Evolutionary conservation across 257 asterid genomes (phyloP).

Genomic region (Jasminum sambac): DNA sequence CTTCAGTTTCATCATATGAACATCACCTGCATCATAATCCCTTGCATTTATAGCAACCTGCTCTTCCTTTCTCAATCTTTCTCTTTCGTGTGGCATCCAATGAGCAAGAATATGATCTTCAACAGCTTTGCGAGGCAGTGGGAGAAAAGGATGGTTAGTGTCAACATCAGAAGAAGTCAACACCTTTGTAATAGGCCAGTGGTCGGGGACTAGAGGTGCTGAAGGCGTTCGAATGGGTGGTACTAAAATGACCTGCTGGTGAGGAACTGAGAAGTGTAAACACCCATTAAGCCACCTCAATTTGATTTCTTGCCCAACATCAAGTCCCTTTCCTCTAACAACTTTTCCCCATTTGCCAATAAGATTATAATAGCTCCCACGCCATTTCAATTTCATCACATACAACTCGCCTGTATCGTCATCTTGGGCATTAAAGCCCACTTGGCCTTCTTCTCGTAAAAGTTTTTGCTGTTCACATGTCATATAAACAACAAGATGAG

Average conservation of each 20-base stretch:
- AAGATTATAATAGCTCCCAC: conserved; percentile 56
- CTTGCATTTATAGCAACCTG: conserved; percentile 47
- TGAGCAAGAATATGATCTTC: conserved; percentile 53
- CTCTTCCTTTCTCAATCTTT: conserved; percentile 47
- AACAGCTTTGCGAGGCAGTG: conserved; percentile 48
- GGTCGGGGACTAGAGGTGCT: conserved; percentile 45
- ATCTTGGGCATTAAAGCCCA: conserved; percentile 49
- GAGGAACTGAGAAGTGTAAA: conserved; percentile 53
- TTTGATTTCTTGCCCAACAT: conserved; percentile 56
- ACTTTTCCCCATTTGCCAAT: conserved; percentile 64
- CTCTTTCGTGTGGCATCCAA: conserved; percentile 48
- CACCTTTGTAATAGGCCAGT: conserved; percentile 53
- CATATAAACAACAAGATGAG: conserved; percentile 44
- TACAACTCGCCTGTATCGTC: conserved; percentile 51
- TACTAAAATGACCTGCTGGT: conserved; percentile 39
- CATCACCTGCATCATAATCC: conserved; percentile 48
- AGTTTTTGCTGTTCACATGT: conserved; percentile 45
- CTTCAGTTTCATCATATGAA: conserved; percentile 45
- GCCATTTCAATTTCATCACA: conserved; percentile 54
- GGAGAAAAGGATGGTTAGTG: conserved; percentile 52
- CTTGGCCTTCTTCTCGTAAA: conserved; percentile 48
- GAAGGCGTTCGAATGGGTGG: conserved; percentile 36
- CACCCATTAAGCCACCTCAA: conserved; percentile 51
- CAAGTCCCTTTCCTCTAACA: conserved; percentile 55
- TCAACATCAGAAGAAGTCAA: conserved; percentile 52